Evolutionary conservation across 495 filamentous ascomycete genomes (phyloP).

Genomic region (Clohesyomyces aquaticus): DNA sequence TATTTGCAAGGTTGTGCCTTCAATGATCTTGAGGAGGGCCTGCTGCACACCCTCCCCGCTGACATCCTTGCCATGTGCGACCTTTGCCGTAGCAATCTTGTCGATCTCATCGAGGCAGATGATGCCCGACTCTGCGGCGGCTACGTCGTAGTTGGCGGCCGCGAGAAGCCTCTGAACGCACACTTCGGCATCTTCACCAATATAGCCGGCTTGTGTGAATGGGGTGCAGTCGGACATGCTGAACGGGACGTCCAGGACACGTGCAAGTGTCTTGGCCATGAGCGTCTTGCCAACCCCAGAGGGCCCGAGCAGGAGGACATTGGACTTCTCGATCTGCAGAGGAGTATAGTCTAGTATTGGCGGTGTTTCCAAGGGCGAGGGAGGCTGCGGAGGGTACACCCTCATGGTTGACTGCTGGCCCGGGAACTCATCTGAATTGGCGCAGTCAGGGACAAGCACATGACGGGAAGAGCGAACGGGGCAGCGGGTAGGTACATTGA

Average conservation of each 20-base stretch:
- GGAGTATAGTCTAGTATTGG: conserved; percentile 58
- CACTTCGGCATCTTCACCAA: conserved; percentile 92
- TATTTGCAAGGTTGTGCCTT: conserved; percentile 89
- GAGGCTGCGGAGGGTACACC: conserved; percentile 31
- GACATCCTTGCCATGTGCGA: conserved; percentile 77
- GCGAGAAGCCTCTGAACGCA: conserved; percentile 88
- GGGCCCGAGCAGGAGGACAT: conserved; percentile 88
- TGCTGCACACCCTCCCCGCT: conserved; percentile 95
- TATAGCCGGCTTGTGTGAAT: conserved; percentile 96
- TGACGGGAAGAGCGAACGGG: conserved; percentile 5
- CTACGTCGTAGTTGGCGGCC: conserved; percentile 87
- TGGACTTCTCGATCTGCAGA: conserved; percentile 91
- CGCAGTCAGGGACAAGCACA: conserved; percentile 1
- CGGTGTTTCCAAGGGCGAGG: conserved; percentile 45
- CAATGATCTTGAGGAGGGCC: conserved; percentile 91
- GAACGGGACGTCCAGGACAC: conserved; percentile 87
- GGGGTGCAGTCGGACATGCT: conserved; percentile 97
- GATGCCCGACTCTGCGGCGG: conserved; percentile 85
- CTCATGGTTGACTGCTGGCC: conserved; percentile 67
- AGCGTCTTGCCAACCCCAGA: conserved; percentile 97
- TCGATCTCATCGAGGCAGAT: conserved; percentile 96
- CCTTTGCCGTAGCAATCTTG: conserved; percentile 81
- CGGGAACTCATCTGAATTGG: conserved; percentile 74
- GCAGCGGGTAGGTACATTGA: conserved; percentile 4
- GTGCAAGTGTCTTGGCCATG: conserved; percentile 82